Conservation (phyloP, 1,284 basidiomycete genomes). For the Ustilago vetiveriae region DNA sequence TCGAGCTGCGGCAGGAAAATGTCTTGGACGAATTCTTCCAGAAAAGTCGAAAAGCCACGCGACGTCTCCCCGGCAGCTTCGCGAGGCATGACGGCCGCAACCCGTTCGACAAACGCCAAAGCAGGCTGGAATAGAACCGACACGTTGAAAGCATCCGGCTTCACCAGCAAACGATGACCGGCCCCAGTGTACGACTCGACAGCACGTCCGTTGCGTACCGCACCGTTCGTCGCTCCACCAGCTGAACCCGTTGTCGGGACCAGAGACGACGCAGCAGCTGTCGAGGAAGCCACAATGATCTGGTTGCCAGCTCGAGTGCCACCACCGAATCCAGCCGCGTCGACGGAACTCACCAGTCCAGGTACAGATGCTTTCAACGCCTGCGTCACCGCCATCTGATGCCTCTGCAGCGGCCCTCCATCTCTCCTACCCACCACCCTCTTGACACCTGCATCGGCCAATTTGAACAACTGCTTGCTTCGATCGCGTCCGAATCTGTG, state of each 20-base stretch:
- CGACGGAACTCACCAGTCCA: constrained; percentile 75
- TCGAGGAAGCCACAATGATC: constrained; percentile 25
- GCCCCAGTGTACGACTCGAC: constrained; percentile 67
- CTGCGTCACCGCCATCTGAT: constrained; percentile 86
- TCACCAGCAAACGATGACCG: constrained; percentile 85
- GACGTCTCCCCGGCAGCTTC: constrained; percentile 54
- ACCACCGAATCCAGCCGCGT: constrained; percentile 9
- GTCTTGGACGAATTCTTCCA: constrained; percentile 93
- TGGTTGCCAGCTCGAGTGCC: constrained; percentile 16
- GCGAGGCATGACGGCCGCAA: constrained; percentile 58
- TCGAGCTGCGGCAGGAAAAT: constrained; percentile 94
- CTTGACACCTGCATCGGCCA: constrained; percentile 73
- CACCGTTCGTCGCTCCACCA: neutral
- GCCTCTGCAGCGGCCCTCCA: constrained; percentile 72
- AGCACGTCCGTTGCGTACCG: constrained; percentile 4
- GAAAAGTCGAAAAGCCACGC: constrained; percentile 76
- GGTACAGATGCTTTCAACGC: constrained; percentile 91
- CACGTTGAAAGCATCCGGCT: constrained; percentile 93
- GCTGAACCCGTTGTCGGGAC: too few species aligned
- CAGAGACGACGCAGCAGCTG: too few species aligned
- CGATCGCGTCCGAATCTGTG: constrained; percentile 55
- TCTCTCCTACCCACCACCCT: constrained; percentile 70
- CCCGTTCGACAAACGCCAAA: constrained; percentile 81
- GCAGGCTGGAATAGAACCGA: constrained; percentile 93
- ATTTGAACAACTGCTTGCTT: constrained; percentile 77